These are phyloP conservation scores for Pythium rishiriense DNA, from an alignment of 352 stramenopile genomes.

Conservation along the genomic window DNA sequence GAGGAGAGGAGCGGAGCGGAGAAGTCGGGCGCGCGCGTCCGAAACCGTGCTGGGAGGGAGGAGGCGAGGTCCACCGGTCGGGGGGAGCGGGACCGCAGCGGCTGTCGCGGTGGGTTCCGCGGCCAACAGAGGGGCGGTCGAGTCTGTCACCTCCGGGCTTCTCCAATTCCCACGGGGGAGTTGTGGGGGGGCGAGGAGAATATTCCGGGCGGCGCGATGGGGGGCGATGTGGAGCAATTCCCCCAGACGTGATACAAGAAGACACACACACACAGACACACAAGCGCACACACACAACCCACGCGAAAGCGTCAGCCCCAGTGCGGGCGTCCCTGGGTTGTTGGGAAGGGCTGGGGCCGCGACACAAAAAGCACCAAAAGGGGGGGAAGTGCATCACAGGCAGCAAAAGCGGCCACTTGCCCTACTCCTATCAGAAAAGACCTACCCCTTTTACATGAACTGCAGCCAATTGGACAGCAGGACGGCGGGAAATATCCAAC, in stretches of 20 bases:
- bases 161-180: too few relatives aligned
- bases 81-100: too few relatives aligned
- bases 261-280: constrained; percentile 3
- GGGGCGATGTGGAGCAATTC: neutral
- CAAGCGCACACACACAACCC: neutral
- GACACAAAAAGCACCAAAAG: neutral
- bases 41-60: too few relatives aligned
- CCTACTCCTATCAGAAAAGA: constrained; percentile 8
- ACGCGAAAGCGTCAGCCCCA: constrained; percentile 5
- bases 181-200: neutral
- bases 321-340: neutral
- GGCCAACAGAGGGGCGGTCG: too few relatives aligned
- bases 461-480: neutral
- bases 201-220: constrained; percentile 3
- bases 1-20: constrained; percentile 1
- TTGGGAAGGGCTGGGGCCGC: neutral
- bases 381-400: neutral
- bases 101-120: too few relatives aligned
- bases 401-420: neutral
- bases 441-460: neutral
- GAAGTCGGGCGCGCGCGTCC: too few relatives aligned
- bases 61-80: too few relatives aligned
- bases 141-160: too few relatives aligned
- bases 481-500: constrained; percentile 3
- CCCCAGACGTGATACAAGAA: constrained; percentile 9